Conservation (phyloP, 176 grass and related monocot species). For the Chrysopogon serrulatus region DNA sequence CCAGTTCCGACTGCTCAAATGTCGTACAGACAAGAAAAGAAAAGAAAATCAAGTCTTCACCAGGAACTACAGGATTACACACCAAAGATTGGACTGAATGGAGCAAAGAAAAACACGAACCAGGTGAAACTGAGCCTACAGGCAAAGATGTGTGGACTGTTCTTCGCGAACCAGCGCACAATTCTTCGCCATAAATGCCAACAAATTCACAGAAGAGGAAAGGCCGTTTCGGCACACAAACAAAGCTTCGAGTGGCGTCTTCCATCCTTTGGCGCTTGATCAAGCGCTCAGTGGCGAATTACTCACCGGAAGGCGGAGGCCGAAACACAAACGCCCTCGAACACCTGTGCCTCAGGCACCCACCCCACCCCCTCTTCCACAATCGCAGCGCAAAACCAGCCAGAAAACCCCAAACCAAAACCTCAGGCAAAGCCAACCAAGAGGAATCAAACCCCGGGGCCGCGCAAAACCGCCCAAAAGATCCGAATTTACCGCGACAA, state of each 20-base stretch:
- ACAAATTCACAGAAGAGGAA: not conserved
- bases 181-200: not conserved
- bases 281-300: not conserved
- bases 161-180: not conserved
- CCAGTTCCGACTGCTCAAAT: not conserved
- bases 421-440: not conserved
- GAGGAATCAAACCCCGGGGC: conserved; percentile 2
- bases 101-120: not conserved
- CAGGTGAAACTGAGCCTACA: not conserved
- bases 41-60: not conserved
- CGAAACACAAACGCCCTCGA: conserved; percentile 1
- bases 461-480: conserved; percentile 8
- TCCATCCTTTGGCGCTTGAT: not conserved
- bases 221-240: not conserved
- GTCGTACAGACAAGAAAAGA: not conserved
- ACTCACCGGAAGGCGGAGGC: not conserved
- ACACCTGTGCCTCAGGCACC: not conserved
- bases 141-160: not conserved
- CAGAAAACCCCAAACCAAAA: not conserved
- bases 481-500: conserved; percentile 23
- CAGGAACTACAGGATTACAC: not conserved
- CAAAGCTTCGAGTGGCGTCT: not conserved
- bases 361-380: not conserved
- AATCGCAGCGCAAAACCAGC: not conserved
- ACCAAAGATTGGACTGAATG: not conserved